Percentiles rank a stretch among this genome's conserved stretches.
These are phyloP conservation scores for Aureobasidium sp. DNA, from an alignment of 2,329 filamentous ascomycete species.

Conservation along the genomic window DNA sequence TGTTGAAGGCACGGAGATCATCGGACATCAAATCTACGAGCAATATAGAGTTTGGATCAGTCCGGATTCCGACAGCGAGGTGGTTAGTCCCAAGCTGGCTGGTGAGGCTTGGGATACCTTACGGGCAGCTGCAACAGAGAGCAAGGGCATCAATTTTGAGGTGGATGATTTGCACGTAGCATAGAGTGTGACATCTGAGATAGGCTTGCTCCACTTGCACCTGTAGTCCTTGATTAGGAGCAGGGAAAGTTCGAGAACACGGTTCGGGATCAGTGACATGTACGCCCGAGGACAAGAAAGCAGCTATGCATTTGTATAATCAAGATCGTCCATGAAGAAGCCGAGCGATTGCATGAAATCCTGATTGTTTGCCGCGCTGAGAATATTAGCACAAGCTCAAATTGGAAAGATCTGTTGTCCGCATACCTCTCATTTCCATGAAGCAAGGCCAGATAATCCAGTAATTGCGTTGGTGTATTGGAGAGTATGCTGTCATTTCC, in stretches of 20 bases:
- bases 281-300: no score
- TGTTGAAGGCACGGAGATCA: slow-evolving; percentile 37
- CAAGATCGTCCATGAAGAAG: not conserved
- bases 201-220: no score
- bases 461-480: not conserved
- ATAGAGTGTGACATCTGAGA: not conserved
- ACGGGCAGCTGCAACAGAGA: not conserved
- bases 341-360: slow-evolving; percentile 5
- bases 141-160: slow-evolving; percentile 5
- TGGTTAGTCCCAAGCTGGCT: not conserved
- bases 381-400: not conserved
- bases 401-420: no score
- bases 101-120: not conserved
- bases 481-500: not conserved
- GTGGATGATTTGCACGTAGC: not conserved
- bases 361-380: not conserved
- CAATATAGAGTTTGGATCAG: slow-evolving; percentile 35
- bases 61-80: not conserved
- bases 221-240: no score
- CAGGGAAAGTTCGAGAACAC: no score
- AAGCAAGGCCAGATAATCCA: not conserved
- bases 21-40: slow-evolving; percentile 36
- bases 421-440: not conserved
- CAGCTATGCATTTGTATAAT: not conserved
- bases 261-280: no score